Conservation (phyloP, 441 rosid species). For the Erodium texanum region DNA sequence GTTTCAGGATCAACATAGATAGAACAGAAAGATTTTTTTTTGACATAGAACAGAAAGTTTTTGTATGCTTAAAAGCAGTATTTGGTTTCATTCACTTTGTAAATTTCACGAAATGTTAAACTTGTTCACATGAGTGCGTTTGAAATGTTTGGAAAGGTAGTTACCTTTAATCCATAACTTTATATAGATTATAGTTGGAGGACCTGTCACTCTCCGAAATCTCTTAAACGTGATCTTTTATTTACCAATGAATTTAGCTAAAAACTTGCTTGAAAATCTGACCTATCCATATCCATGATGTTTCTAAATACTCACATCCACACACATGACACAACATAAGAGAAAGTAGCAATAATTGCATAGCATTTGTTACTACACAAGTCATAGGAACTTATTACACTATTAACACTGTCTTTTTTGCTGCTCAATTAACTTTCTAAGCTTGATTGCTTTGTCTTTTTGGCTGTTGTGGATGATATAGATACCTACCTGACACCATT, state of each 20-base stretch:
- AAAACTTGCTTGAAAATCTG: too few relatives aligned
- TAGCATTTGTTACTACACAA: too few relatives aligned
- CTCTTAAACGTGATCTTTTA: neutral
- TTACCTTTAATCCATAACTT: neutral
- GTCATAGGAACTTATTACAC: neutral
- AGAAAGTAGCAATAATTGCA: neutral
- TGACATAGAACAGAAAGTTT: too few relatives aligned
- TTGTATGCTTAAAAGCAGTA: neutral
- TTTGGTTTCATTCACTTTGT: neutral
- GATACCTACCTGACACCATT: constrained; percentile 67
- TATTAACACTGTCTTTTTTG: neutral
- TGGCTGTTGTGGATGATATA: constrained; percentile 25
- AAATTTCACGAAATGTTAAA: neutral
- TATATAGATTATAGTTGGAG: too few relatives aligned
- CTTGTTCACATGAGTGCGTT: neutral
- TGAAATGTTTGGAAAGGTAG: neutral
- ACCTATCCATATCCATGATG: too few relatives aligned
- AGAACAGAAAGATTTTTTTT: too few relatives aligned
- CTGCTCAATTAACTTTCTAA: neutral
- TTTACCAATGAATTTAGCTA: too few relatives aligned
- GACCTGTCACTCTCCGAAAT: neutral
- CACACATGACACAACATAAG: too few relatives aligned
- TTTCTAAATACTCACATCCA: too few relatives aligned
- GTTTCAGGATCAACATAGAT: neutral
- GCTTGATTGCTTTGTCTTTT: constrained; percentile 1